Evolutionary conservation across 1,139 yeast species (phyloP), one percentile per base, ranked within the genome.

Genomic region (Sugiyamaella sp.): DNA sequence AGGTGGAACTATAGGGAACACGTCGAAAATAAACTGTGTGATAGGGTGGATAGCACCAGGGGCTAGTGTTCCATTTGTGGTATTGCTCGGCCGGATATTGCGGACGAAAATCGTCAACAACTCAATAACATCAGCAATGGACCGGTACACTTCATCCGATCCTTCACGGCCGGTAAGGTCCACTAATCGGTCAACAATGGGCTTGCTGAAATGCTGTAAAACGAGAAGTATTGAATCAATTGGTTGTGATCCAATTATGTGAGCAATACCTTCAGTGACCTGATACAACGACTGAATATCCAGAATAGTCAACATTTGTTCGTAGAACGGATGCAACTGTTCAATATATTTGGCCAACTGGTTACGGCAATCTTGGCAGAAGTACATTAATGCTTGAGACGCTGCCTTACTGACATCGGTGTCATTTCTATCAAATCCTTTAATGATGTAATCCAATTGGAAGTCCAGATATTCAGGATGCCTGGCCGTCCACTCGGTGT

Each of bases 401-500:
- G 98, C 90, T 0, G 99, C 97, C 49, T 85, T 80, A 32, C 85
- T 76, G 35, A 89, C 86, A 29, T 86, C 89, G 51, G 66, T 65
- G 37, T 71, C 73, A 17, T 60, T 57, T 8, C 68, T 66, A 55
- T 80, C 80, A 64, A 93, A 89, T 0, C 97, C 96, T 57, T 78
- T 79, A 52, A 86, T 87, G 60, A 95, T 89, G 67, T 90, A 93
- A 61, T 86, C 85, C 56, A 95, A 77, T 69, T 91, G 97, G 48
- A 84, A 80, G 68, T 89, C 95, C 57, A 95, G 75, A 63, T 78
- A 86, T 58, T 88, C 85, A 1, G 96, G 89, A 70, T 93, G 95
- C 59, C 81, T 79, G 4, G 91, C 77, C 0, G 98, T 89, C 98
- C 99, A 95, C 71, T 86, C 91, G 1, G 98, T 89, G 70, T 93